phyloP scores from a whole-genome alignment of 345 rosid species.

The Trapa bicornis region DNA sequence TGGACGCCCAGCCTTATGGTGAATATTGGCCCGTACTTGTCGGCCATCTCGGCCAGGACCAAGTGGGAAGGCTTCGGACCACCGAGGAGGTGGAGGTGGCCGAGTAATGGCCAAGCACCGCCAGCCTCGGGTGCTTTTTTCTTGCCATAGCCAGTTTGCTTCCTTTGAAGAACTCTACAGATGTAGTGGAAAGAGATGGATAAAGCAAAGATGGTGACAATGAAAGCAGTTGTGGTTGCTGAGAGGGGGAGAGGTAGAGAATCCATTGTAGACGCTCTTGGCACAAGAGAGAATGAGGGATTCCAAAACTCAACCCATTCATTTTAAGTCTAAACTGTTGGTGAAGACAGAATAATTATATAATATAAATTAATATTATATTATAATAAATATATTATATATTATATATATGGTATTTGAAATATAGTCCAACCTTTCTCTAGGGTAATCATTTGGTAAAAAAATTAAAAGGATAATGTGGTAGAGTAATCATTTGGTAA shows the following conservation, averaged over 20 bases:
- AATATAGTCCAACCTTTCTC: too few species aligned
- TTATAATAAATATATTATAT: too few species aligned
- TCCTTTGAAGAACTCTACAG: neutral
- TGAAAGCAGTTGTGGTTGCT: neutral
- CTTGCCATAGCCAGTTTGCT: neutral
- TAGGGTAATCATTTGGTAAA: too few species aligned
- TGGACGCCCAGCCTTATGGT: constrained; percentile 31
- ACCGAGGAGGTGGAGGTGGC: constrained; percentile 43
- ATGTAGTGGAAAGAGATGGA: neutral
- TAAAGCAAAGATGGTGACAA: neutral
- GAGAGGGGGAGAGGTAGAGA: neutral
- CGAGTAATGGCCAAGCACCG: constrained; percentile 40
- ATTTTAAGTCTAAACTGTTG: neutral
- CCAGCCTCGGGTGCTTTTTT: constrained; percentile 11
- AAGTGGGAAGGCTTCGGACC: constrained; percentile 30
- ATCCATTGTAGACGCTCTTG: neutral
- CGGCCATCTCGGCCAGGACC: constrained; percentile 33
- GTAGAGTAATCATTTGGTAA: too few species aligned
- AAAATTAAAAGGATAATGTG: too few species aligned
- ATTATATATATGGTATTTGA: too few species aligned
- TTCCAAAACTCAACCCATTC: too few species aligned
- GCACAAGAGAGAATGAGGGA: neutral
- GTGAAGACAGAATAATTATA: too few species aligned
- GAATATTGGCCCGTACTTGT: constrained; percentile 38
- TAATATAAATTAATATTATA: too few species aligned